Evolutionary conservation across 495 filamentous ascomycete genomes (phyloP), one percentile per base, ranked within the genome.

Genomic region (Hyaloscypha bicolor): DNA sequence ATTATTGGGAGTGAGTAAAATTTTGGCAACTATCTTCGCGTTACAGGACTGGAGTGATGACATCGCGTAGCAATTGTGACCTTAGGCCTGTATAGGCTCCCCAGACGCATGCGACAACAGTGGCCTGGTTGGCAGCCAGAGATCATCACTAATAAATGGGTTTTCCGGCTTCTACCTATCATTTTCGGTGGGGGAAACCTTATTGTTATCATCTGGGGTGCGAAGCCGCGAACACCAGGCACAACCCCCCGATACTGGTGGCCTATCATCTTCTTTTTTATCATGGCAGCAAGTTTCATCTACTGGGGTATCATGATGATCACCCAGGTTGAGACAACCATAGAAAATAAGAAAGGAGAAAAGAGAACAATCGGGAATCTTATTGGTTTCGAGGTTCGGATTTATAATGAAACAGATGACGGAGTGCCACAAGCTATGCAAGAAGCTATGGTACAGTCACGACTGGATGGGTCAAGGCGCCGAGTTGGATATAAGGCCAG

Each of bases 91-190:
- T 53, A 53, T 14, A 53, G 51, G 51, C 51, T 53, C 4, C 51
- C 51, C 16, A 53, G 4, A 19, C 51, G 51, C 51, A 53, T 53
- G 51, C 51, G 51, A 19, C 51, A 53, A 25, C 51, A 53, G 51
- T 53, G 51, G 51, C 51, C 51, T 53, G 16, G 51, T 25, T 53
- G 51, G 51, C 51, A 53, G 51, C 51, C 51, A 5, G 22, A 6
- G 29, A 58, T 58, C 19, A 58, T 58, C 55, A 58, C 55, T 29
- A 58, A 58, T 22, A 58, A 58, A 58, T 58, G 55, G 55, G 30
- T 58, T 14, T 22, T 58, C 6, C 21, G 55, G 30, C 30, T 58
- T 29, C 55, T 58, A 5, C 55, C 55, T 29, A 58, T 58, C 21
- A 30, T 58, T 32, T 58, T 58, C 22, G 22, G 9, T 6, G 55